Percentiles rank a stretch among this genome's conserved stretches.
Conservation (phyloP, 352 stramenopile species). For the Phytophthora quininea region DNA sequence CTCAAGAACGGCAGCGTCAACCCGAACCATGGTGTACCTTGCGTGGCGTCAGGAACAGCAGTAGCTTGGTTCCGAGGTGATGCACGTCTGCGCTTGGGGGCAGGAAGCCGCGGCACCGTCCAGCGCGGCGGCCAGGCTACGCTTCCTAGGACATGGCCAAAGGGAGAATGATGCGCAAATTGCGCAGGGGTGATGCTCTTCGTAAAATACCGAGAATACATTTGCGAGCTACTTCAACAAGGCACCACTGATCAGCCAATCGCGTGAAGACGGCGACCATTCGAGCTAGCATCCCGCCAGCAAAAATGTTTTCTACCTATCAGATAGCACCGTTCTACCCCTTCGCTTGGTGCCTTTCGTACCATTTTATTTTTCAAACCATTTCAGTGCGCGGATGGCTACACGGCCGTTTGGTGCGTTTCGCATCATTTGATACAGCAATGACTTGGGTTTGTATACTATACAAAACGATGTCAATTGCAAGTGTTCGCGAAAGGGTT, state of each 20-base stretch:
- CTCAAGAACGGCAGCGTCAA: neutral
- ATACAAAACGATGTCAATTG: slow-evolving; percentile 4
- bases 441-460: neutral
- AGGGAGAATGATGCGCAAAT: neutral
- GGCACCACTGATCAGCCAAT: neutral
- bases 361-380: neutral
- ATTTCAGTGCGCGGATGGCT: neutral
- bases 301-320: neutral
- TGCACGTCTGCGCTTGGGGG: neutral
- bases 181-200: neutral
- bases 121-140: neutral
- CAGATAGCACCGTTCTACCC: neutral
- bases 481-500: neutral
- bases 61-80: neutral
- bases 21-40: neutral
- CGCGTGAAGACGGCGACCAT: neutral
- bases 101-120: neutral
- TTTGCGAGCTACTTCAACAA: neutral
- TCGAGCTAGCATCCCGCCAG: neutral
- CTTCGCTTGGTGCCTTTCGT: neutral
- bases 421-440: neutral
- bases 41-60: neutral
- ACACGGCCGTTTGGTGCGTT: neutral
- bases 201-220: neutral
- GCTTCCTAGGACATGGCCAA: neutral